Evolutionary conservation across 108 stramenopile genomes (phyloP).

Genomic region (Nannochloropsis salina): DNA sequence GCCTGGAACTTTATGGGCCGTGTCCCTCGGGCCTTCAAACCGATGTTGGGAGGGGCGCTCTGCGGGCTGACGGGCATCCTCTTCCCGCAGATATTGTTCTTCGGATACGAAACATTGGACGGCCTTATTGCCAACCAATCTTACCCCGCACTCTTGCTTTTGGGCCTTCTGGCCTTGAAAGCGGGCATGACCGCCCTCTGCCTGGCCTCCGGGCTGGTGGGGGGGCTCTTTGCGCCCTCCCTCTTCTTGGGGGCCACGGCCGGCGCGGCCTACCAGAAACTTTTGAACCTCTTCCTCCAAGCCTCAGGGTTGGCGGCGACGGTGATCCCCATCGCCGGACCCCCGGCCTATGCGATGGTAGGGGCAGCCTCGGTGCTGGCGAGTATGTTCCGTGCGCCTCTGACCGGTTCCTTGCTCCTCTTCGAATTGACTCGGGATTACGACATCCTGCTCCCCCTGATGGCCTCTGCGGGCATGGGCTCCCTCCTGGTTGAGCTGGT

Average conservation of each 20-base stretch:
- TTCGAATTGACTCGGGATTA: slow-evolving; percentile 86
- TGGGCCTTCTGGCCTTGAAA: slow-evolving; percentile 59
- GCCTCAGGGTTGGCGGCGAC: slow-evolving; percentile 29
- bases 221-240: slow-evolving; percentile 85
- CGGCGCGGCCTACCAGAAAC: slow-evolving; percentile 74
- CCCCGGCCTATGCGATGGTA: slow-evolving; percentile 84
- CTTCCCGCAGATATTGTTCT: slow-evolving; percentile 79
- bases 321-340: slow-evolving; percentile 28
- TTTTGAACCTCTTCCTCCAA: slow-evolving; percentile 34
- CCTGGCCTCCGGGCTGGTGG: slow-evolving; percentile 76
- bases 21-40: slow-evolving; percentile 44
- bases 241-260: slow-evolving; percentile 77
- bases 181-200: slow-evolving; percentile 68
- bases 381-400: slow-evolving; percentile 76
- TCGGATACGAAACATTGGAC: slow-evolving; percentile 85
- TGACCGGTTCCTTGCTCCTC: slow-evolving; percentile 67
- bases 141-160: slow-evolving; percentile 58
- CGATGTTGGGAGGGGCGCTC: slow-evolving; percentile 65
- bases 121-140: slow-evolving; percentile 63
- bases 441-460: slow-evolving; percentile 66
- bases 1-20: slow-evolving; percentile 28
- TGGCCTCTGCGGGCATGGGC: slow-evolving; percentile 37
- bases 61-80: slow-evolving; percentile 67
- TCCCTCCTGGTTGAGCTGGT: slow-evolving; percentile 37
- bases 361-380: slow-evolving; percentile 76